phyloP scores from a whole-genome alignment of 495 filamentous ascomycete species.

The Evansstolkia leycettana region DNA sequence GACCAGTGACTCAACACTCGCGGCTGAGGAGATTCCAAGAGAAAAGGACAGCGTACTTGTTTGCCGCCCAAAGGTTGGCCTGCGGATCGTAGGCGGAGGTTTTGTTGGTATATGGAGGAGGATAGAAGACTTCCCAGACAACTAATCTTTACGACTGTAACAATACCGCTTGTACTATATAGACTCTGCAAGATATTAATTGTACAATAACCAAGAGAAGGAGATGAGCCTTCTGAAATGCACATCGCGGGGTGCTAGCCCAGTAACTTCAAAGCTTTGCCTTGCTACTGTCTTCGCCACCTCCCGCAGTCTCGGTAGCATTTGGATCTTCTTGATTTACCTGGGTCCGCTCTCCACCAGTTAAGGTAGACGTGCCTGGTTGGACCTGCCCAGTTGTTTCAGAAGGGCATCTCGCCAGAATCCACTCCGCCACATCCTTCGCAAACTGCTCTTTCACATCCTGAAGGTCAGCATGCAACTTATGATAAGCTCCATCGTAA shows the following conservation, averaged over 20 bases:
- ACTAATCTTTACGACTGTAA: not conserved
- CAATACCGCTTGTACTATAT: not conserved
- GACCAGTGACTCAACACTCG: not conserved
- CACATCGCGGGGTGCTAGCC: too few species aligned
- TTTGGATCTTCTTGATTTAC: not conserved
- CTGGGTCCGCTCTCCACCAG: not conserved
- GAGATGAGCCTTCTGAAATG: too few species aligned
- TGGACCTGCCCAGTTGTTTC: too few species aligned
- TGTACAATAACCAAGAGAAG: too few species aligned
- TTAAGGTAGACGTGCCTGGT: not conserved
- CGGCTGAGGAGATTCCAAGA: conserved; percentile 6
- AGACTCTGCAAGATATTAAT: too few species aligned
- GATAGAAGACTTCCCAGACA: conserved; percentile 21
- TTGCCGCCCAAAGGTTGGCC: conserved; percentile 57
- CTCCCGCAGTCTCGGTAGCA: not conserved
- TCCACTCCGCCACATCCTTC: conserved; percentile 64
- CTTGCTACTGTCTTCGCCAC: not conserved
- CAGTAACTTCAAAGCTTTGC: conserved; percentile 1
- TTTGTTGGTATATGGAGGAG: conserved; percentile 59
- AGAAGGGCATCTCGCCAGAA: conserved; percentile 39
- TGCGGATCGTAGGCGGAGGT: conserved; percentile 50
- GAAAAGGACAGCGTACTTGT: conserved; percentile 42
- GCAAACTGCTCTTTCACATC: conserved; percentile 49
- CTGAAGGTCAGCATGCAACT: conserved; percentile 57
- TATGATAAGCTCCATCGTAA: conserved; percentile 71